Evolutionary conservation across 192 early-diverging fungal genomes (phyloP), one percentile per base, ranked within the genome.

Genomic region (Entomortierella beljakovae): DNA sequence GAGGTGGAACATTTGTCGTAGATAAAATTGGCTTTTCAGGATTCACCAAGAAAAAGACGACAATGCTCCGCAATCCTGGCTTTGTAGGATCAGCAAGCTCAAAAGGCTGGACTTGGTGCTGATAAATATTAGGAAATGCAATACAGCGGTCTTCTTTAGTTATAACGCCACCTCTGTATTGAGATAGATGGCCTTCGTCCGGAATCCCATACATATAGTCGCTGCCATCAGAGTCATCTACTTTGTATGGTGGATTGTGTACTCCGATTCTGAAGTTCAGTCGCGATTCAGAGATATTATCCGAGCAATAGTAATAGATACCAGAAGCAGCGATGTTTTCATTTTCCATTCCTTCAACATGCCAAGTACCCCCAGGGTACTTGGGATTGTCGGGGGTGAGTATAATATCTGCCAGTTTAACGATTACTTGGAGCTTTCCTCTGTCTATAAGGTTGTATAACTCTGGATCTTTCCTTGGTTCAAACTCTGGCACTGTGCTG

Each of bases 261-360:
- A 70, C 60, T 23, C 88, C 87, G 79, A 94, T 71, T 22, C 70
- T 43, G 54, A 71, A 94, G 0, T 57, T 58, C 32, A 93, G 83
- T 0, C 80, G 79, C 25, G 86, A 86, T 9, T 86, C 81, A 22
- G 86, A 87, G 57, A 93, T 89, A 84, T 94, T 93, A 23, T 88
- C 86, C 0, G 88, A 68, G 57, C 85, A 83, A 75, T 92, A 93
- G 74, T 93, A 93, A 70, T 89, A 88, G 42, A 94, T 85, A 3
- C 91, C 93, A 0, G 91, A 89, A 1, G 93, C 91, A 2, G 90
- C 82, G 38, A 95, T 92, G 54, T 83, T 79, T 66, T 95, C 93
- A 73, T 89, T 86, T 8, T 80, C 76, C 84, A 89, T 91, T 7
- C 87, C 93, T 56, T 94, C 92, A 2, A 92, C 80, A 52, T 95